phyloP scores from a whole-genome alignment of 805 yeast genomes.

The Priceomyces fermenticarens region DNA sequence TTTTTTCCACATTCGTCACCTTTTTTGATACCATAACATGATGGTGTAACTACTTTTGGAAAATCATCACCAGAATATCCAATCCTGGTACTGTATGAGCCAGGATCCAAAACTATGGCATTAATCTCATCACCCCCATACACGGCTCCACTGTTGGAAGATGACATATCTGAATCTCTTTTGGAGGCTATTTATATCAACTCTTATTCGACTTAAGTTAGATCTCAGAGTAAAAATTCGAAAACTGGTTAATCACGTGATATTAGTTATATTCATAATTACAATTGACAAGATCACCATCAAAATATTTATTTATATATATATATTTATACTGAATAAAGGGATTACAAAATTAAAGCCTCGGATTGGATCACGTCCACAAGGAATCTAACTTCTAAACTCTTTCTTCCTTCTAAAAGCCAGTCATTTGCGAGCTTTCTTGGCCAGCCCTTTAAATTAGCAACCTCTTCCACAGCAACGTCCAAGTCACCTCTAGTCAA shows the following conservation, averaged over 20 bases:
- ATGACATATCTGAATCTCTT: conserved; percentile 15
- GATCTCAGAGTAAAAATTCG: too few relatives aligned
- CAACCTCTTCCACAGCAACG: conserved; percentile 89
- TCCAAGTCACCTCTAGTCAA: conserved; percentile 74
- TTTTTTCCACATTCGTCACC: conserved; percentile 19
- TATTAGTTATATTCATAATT: too few relatives aligned
- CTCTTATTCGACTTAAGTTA: too few relatives aligned
- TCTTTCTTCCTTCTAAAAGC: conserved; percentile 85
- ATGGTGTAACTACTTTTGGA: conserved; percentile 75
- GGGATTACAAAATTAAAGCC: conserved; percentile 37
- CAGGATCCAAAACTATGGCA: conserved; percentile 90
- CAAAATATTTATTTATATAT: too few relatives aligned
- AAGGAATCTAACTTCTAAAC: conserved; percentile 83
- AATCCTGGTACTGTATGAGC: conserved; percentile 75
- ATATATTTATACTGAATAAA: too few relatives aligned
- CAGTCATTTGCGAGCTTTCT: conserved; percentile 88
- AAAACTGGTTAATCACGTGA: too few relatives aligned
- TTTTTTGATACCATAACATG: conserved; percentile 42
- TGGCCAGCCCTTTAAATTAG: conserved; percentile 89
- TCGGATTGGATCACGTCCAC: conserved; percentile 67
- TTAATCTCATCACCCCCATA: conserved; percentile 73
- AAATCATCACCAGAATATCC: conserved; percentile 93
- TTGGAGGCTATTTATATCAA: too few relatives aligned
- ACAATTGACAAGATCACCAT: too few relatives aligned
- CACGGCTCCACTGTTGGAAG: conserved; percentile 17